phyloP scores from a whole-genome alignment of 164 flowering plant species.

The Annona cherimola region DNA sequence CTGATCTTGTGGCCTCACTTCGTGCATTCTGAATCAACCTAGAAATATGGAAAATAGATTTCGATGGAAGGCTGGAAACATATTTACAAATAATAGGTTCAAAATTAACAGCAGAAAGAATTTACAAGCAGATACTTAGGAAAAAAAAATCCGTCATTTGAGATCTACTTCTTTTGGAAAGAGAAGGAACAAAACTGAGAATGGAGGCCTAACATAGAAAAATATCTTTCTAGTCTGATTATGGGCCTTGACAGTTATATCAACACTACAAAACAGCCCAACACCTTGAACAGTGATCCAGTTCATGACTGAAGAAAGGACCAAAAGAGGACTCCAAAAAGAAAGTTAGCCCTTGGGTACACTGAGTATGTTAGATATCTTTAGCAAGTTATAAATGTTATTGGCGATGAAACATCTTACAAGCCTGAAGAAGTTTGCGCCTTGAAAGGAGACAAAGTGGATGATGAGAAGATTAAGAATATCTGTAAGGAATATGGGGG shows the following conservation, averaged over 20 bases:
- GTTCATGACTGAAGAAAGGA: background rate
- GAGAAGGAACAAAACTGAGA: background rate
- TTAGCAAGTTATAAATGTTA: no score
- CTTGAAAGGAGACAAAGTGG: no score
- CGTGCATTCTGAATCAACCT: conserved; percentile 72
- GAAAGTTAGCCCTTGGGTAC: no score
- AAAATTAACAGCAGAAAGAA: background rate
- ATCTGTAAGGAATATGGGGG: no score
- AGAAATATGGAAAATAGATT: conserved; percentile 18
- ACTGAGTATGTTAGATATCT: no score
- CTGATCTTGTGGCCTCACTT: conserved; percentile 63
- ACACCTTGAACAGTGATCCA: background rate
- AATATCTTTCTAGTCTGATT: no score
- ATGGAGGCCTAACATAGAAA: background rate
- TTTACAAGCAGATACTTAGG: background rate
- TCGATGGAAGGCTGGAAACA: background rate
- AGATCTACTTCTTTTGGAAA: background rate
- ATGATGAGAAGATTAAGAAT: no score
- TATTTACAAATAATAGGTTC: background rate
- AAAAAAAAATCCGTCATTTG: background rate
- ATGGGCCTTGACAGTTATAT: no score
- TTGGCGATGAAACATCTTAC: no score
- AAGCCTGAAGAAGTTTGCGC: no score
- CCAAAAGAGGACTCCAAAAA: background rate
- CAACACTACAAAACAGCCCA: background rate